Base-by-base conservation (phyloP, 2,329 filamentous ascomycete species). In the Aureobasidium sp. region DNA sequence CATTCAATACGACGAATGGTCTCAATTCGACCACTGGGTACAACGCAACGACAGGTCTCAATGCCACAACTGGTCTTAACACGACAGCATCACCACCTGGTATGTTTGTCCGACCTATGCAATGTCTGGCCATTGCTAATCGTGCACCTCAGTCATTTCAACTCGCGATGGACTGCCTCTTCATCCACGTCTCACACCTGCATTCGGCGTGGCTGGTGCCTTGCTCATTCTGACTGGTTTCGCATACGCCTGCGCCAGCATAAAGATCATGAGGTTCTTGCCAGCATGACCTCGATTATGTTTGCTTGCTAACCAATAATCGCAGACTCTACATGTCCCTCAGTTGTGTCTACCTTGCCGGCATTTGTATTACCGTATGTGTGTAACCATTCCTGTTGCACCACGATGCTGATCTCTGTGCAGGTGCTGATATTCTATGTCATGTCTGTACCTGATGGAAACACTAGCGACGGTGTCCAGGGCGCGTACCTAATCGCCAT, bases 401-500 rank as follows among this genome's bases (percentile, higher is more conserved):
- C 60, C 53, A 61, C 41, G 61, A 34, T 62, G 41, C 63, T 47
- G 27, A 41, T 47, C 32, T 53, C n/a, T 0, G 34, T 50, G 77
- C 41, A 62, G 71, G 78, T 96, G 2, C 79, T 97, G 26, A 90
- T 97, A 61, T 75, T 96, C 48, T 97, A 97, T 72, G 87, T 97
- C 43, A 94, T 95, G 29, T 7, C 46, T 6, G 47, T 12, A 7
- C 32, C 27, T 4, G 47, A 34, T 13, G 29, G 9, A 34, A 20
- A 15, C n/a, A 13, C 36, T 88, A 87, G 82, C 61, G 78, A 89
- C 71, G 89, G 85, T 0, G 78, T 94, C 2, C 91, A 97, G 74
- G 93, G 91, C 29, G 93, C 86, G 34, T 97, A 94, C 72, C 83
- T 97, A 39, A 89, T 92, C 7, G 92, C 91, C 2, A 84, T 83